Conservation (phyloP, 2,329 filamentous ascomycete species). For the Alternaria burnsii region DNA sequence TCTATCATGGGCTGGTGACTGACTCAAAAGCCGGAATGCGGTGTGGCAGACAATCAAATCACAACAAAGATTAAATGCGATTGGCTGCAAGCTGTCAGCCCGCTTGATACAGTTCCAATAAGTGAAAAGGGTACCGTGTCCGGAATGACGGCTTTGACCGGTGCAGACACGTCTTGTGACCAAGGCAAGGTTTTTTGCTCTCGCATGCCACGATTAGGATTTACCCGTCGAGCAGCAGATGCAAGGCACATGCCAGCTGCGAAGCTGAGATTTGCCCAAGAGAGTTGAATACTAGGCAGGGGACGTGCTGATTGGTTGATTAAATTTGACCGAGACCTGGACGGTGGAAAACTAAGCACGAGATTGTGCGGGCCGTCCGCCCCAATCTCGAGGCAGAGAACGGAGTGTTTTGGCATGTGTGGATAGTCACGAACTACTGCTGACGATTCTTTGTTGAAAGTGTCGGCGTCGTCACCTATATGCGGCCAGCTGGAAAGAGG, state of each 20-base stretch:
- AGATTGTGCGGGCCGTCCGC: slow-evolving; percentile 42
- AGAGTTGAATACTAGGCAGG: slow-evolving; percentile 18
- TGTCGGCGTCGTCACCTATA: slow-evolving; percentile 19
- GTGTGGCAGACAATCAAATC: slow-evolving; percentile 50
- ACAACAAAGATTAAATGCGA: slow-evolving; percentile 34
- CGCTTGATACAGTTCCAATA: slow-evolving; percentile 26
- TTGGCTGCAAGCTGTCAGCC: slow-evolving; percentile 40
- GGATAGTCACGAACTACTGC: slow-evolving; percentile 13
- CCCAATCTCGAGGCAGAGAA: slow-evolving; percentile 20
- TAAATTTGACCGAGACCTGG: slow-evolving; percentile 29
- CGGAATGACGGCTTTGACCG: slow-evolving; percentile 36
- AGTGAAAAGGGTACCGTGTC: slow-evolving; percentile 25
- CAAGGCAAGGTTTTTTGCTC: slow-evolving; percentile 33
- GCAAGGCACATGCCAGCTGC: slow-evolving; percentile 45
- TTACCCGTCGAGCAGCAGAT: slow-evolving; percentile 43
- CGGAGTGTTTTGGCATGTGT: slow-evolving; percentile 21
- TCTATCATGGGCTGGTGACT: slow-evolving; percentile 35
- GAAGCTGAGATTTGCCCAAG: slow-evolving; percentile 15
- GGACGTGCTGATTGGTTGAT: slow-evolving; percentile 35
- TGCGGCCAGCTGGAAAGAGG: slow-evolving; percentile 23
- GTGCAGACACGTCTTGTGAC: slow-evolving; percentile 45
- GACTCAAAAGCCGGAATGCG: slow-evolving; percentile 31
- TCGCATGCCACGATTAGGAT: slow-evolving; percentile 35
- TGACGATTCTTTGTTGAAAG: slow-evolving; percentile 18
- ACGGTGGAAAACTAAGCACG: slow-evolving; percentile 30